Base-by-base conservation (phyloP, 2,329 filamentous ascomycete genomes). In the Colletotrichum chlorophyti region DNA sequence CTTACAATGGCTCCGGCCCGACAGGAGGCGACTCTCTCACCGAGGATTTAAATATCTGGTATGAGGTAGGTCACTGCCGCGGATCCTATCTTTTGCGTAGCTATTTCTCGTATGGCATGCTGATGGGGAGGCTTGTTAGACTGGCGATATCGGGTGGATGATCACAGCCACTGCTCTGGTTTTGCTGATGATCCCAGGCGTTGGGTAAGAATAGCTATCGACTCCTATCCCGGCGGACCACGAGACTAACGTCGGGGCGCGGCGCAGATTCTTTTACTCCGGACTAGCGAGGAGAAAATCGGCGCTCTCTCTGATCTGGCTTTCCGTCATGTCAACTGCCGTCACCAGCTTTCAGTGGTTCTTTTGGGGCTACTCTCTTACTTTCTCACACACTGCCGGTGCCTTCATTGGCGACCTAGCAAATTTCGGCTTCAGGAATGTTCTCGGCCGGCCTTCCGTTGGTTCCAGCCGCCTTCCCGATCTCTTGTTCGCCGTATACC, bases 321-420 rank as follows among this genome's bases (percentile, higher is more conserved):
- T 96, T 21, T 94, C 91, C 4, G 81, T 96, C 70, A 96, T 96
- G 90, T 85, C 91, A 17, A 86, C 88, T 1, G 92, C 89, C 11
- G 89, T 96, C 47, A 88, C 91, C 31, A 89, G 87, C 23, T 96
- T 96, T 75, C 92, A 96, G 73, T 97, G 93, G 93, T 96, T 96
- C 79, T 92, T 95, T 80, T 95, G 91, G 91, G 91, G 91, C 35
- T 95, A 91, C 72, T 93, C 90, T 5, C 76, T 95, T 10, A 86
- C 90, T 43, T 95, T 93, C 72, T 95, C 91, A 14, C 91, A 94
- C 74, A 81, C 83, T 2, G 89, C 90, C 23, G 87, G 88, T 42
- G 83, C 79, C 37, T 96, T 86, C 72, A 91, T 96, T 62, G 92
- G 92, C 58, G 82, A 93, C 66, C 79, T 96, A 23, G 76, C 84